phyloP scores from a whole-genome alignment of 2,329 filamentous ascomycete species.

The Blumeria hordei region DNA sequence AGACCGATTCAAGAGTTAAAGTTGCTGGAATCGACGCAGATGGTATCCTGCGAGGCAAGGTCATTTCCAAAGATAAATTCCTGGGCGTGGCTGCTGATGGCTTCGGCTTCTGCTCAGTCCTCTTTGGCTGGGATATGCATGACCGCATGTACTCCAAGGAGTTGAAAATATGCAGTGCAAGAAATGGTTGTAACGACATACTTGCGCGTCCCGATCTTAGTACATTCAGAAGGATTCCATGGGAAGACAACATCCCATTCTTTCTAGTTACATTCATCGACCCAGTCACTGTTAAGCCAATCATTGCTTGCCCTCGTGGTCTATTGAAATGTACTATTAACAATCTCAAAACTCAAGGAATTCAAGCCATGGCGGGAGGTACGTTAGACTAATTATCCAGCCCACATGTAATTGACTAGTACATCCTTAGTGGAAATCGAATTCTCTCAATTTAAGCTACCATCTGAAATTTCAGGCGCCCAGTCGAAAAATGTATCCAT shows the following conservation, averaged over 20 bases:
- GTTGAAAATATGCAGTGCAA: conserved; percentile 66
- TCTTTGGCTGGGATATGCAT: conserved; percentile 96
- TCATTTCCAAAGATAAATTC: conserved; percentile 85
- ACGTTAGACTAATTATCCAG: conserved; percentile 14
- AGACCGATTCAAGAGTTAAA: conserved; percentile 57
- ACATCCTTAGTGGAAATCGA: conserved; percentile 47
- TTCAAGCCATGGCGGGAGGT: conserved; percentile 78
- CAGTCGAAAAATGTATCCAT: conserved; percentile 38
- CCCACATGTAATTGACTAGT: no score
- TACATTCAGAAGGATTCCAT: conserved; percentile 65
- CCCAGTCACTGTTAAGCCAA: conserved; percentile 45
- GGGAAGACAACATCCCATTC: conserved; percentile 71
- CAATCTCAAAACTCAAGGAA: conserved; percentile 43
- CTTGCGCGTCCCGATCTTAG: conserved; percentile 58
- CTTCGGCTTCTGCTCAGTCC: conserved; percentile 83
- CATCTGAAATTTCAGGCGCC: conserved; percentile 20
- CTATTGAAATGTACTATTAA: conserved; percentile 43
- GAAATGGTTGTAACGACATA: conserved; percentile 73
- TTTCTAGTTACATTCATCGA: conserved; percentile 69
- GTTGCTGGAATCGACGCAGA: conserved; percentile 74
- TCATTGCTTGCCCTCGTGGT: conserved; percentile 60
- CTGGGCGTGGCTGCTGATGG: conserved; percentile 56
- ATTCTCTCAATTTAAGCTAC: conserved; percentile 73
- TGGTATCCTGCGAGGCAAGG: conserved; percentile 66
- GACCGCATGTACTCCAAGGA: conserved; percentile 73